Conservation (phyloP, 306 rosid species). For the Pyrus pyrifolia region DNA sequence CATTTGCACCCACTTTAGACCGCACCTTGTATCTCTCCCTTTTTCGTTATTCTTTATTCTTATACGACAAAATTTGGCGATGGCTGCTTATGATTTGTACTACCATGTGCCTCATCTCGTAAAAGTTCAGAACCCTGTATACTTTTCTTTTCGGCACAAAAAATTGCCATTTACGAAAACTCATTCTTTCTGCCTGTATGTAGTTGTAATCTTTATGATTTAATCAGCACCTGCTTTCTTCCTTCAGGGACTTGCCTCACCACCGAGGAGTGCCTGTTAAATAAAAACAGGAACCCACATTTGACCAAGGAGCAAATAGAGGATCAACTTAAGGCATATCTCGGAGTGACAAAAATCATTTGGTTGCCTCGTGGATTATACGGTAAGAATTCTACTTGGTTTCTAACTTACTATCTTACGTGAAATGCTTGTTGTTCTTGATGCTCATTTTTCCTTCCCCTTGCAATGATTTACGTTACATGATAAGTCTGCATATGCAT, state of each 20-base stretch:
- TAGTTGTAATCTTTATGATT: slow-evolving; percentile 3
- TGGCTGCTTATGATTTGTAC: neutral
- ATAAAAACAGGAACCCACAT: slow-evolving; percentile 81
- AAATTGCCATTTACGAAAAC: neutral
- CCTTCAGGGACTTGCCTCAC: slow-evolving; percentile 87
- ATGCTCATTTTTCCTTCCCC: neutral
- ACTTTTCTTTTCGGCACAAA: neutral
- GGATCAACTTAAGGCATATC: slow-evolving; percentile 71
- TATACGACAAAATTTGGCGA: neutral
- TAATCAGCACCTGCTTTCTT: slow-evolving; percentile 6
- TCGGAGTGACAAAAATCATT: slow-evolving; percentile 71
- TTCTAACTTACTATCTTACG: neutral
- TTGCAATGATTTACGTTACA: neutral
- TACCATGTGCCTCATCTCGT: neutral
- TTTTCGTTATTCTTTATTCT: neutral
- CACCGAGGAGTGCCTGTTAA: slow-evolving; percentile 92
- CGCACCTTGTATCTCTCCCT: neutral
- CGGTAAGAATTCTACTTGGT: slow-evolving; percentile 39
- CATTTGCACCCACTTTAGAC: neutral
- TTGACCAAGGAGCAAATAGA: slow-evolving; percentile 70
- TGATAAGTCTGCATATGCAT: neutral
- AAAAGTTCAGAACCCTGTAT: neutral
- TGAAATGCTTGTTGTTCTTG: neutral
- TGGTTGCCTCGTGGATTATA: slow-evolving; percentile 91
- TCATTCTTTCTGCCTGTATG: neutral